These are phyloP conservation scores for Phytophthora syringae DNA, from an alignment of 352 stramenopile genomes.

Conservation along the genomic window DNA sequence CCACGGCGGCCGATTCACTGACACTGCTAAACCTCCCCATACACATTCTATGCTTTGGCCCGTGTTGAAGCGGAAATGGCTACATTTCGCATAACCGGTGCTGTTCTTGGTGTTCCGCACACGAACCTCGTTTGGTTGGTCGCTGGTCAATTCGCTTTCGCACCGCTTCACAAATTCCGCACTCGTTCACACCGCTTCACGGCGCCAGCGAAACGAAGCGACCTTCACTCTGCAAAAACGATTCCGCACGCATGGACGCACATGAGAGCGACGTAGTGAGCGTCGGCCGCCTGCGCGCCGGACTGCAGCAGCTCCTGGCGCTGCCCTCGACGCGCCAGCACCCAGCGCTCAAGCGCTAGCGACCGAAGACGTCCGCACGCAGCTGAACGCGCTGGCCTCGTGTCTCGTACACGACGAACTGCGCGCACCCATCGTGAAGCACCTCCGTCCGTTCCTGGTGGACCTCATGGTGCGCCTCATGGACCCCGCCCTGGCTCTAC, in stretches of 20 bases:
- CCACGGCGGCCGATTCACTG: too few species aligned
- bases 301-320: constrained; percentile 27
- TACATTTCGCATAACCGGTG: too few species aligned
- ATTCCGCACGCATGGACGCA: neutral
- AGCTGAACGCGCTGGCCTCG: constrained; percentile 63
- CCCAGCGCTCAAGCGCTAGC: constrained; percentile 41
- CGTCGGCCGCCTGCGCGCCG: constrained; percentile 19
- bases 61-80: too few species aligned
- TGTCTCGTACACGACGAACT: constrained; percentile 62
- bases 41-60: too few species aligned
- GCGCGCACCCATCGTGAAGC: constrained; percentile 49
- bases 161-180: neutral
- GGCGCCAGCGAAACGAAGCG: neutral
- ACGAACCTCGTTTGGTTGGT: neutral
- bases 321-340: constrained; percentile 30
- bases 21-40: too few species aligned
- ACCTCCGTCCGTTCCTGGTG: constrained; percentile 75
- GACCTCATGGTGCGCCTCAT: constrained; percentile 75
- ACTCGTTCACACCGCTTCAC: neutral
- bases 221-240: neutral
- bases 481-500: constrained; percentile 54
- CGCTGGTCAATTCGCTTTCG: neutral
- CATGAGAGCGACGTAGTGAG: constrained; percentile 17
- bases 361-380: constrained; percentile 17
- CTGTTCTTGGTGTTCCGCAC: too few species aligned